A percentile compares a stretch with the other conserved stretches of the same genome.
Evolutionary conservation across 2,329 filamentous ascomycete species (phyloP).

Genomic region (Madurella fahalii): DNA sequence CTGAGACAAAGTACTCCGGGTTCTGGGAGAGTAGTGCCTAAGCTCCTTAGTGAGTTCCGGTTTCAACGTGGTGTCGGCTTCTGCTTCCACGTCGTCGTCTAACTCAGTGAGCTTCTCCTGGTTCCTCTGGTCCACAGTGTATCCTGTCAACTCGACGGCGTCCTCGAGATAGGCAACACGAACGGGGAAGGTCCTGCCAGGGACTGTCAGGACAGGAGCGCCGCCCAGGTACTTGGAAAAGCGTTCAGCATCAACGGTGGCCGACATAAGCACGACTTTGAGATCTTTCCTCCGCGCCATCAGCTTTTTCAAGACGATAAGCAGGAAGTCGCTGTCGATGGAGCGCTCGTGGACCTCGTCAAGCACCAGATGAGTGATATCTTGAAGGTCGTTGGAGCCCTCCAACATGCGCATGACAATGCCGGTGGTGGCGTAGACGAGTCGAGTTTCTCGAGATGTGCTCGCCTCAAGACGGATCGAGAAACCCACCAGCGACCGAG

Average conservation of each 20-base stretch:
- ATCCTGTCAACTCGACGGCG: constrained; percentile 81
- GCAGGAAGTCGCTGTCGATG: constrained; percentile 93
- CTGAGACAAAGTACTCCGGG: constrained; percentile 67
- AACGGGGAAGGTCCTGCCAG: constrained; percentile 90
- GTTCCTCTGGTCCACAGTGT: constrained; percentile 52
- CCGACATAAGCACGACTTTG: constrained; percentile 95
- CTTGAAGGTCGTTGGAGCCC: constrained; percentile 75
- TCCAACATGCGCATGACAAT: constrained; percentile 99
- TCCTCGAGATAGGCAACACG: constrained; percentile 86
- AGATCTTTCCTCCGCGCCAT: constrained; percentile 72
- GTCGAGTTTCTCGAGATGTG: constrained; percentile 71
- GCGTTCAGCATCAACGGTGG: constrained; percentile 86
- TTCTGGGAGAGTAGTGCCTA: constrained; percentile 69
- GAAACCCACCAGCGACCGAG: constrained; percentile 83
- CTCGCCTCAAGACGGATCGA: constrained; percentile 91
- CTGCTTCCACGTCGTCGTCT: constrained; percentile 57
- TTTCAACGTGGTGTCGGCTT: constrained; percentile 48
- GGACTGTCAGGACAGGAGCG: constrained; percentile 84
- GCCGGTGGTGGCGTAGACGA: constrained; percentile 85
- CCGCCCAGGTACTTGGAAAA: constrained; percentile 86
- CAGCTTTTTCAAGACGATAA: constrained; percentile 85
- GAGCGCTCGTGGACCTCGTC: constrained; percentile 96
- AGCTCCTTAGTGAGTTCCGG: constrained; percentile 62
- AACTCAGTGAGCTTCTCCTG: constrained; percentile 56
- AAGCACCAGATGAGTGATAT: constrained; percentile 91